These are phyloP conservation scores for Verticillium nonalfalfae DNA, from an alignment of 2,329 filamentous ascomycete genomes.

Conservation along the genomic window DNA sequence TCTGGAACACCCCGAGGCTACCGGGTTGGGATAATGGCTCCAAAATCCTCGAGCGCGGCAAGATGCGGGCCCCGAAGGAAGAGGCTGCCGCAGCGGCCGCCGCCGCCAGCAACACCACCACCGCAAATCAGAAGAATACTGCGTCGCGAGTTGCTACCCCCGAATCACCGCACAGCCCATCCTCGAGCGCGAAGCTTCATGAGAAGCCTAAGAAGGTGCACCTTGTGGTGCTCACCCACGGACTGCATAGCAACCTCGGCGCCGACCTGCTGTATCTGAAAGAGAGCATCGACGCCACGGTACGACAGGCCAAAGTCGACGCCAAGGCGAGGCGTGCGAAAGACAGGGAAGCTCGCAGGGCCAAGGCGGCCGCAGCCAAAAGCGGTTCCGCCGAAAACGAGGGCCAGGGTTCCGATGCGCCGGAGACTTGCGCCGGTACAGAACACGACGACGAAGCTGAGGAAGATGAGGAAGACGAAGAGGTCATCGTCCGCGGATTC, in stretches of 20 bases:
- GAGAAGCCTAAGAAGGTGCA: slow-evolving; percentile 74
- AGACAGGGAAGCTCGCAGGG: slow-evolving; percentile 30
- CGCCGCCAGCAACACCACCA: slow-evolving; percentile 16
- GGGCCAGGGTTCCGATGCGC: slow-evolving; percentile 15
- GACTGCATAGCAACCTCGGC: slow-evolving; percentile 89
- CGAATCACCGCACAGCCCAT: background rate
- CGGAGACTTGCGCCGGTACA: slow-evolving; percentile 17
- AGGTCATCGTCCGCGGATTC: slow-evolving; percentile 86
- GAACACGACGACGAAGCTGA: slow-evolving; percentile 15
- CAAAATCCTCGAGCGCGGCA: slow-evolving; percentile 19
- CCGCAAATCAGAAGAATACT: slow-evolving; percentile 16
- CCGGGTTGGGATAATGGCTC: slow-evolving; percentile 53
- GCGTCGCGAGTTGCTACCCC: slow-evolving; percentile 6
- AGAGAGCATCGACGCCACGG: slow-evolving; percentile 87
- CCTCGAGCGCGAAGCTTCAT: slow-evolving; percentile 4
- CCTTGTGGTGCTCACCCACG: slow-evolving; percentile 87
- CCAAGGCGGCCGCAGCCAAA: slow-evolving; percentile 5
- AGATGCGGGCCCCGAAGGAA: slow-evolving; percentile 17
- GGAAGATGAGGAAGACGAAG: slow-evolving; percentile 63
- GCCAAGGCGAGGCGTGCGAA: slow-evolving; percentile 54
- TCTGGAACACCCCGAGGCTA: slow-evolving; percentile 90
- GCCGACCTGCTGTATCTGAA: slow-evolving; percentile 97
- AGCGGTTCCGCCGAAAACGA: slow-evolving; percentile 8
- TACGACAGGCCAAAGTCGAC: slow-evolving; percentile 65
- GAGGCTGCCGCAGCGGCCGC: slow-evolving; percentile 12